Percentiles rank a stretch among this genome's conserved stretches.
Conservation (phyloP, 768 basidiomycete species). For the Lentinula aciculospora region DNA sequence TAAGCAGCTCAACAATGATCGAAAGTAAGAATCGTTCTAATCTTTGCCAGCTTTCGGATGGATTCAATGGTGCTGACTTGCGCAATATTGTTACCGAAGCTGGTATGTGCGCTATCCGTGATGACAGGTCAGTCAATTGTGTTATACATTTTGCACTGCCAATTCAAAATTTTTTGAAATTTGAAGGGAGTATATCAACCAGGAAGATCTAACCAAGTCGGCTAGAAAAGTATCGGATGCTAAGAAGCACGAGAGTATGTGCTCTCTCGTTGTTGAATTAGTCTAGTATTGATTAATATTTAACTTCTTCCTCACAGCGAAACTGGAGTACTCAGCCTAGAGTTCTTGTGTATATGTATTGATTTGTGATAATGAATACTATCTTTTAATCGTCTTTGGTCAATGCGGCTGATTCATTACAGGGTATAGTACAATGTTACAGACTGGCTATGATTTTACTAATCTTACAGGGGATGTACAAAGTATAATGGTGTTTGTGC, state of each 20-base stretch:
- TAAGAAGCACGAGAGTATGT: constrained; percentile 95
- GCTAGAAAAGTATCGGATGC: constrained; percentile 93
- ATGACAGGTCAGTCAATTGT: constrained; percentile 63
- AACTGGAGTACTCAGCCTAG: constrained; percentile 42
- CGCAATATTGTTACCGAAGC: constrained; percentile 94
- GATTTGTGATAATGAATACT: background rate
- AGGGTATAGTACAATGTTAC: background rate
- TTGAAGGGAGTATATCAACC: constrained; percentile 77
- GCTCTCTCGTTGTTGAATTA: background rate
- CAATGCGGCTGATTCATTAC: background rate
- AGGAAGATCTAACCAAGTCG: constrained; percentile 96
- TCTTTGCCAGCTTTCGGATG: constrained; percentile 5
- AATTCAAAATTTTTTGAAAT: constrained; percentile 3
- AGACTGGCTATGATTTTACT: background rate
- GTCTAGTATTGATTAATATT: constrained; percentile 5
- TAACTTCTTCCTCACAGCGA: constrained; percentile 28
- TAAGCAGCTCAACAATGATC: constrained; percentile 19
- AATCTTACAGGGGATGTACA: too few species aligned
- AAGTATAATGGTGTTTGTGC: too few species aligned
- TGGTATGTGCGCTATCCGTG: constrained; percentile 98
- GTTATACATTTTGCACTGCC: background rate
- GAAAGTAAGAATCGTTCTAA: background rate
- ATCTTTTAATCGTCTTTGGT: background rate
- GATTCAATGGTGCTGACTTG: constrained; percentile 73
- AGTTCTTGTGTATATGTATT: background rate